phyloP scores from a whole-genome alignment of 2,329 filamentous ascomycete genomes.

The Diplodia intermedia region DNA sequence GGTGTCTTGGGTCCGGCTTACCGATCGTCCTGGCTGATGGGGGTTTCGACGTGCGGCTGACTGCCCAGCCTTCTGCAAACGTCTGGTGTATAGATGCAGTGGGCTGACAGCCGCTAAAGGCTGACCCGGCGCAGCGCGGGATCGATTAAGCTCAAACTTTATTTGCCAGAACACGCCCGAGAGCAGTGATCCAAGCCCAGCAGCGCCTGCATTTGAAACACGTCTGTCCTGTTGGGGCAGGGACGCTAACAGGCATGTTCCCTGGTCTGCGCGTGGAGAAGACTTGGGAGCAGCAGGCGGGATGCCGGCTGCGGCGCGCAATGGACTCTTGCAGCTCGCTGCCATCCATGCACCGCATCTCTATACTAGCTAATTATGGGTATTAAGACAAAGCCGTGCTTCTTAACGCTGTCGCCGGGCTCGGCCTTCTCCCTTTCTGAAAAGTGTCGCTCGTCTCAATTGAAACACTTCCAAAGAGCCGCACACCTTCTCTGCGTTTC shows the following conservation, averaged over 20 bases:
- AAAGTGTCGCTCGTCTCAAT: background rate
- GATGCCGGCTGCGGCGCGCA: slow-evolving; percentile 11
- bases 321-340: slow-evolving; percentile 6
- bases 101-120: slow-evolving; percentile 20
- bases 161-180: slow-evolving; percentile 2
- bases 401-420: background rate
- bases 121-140: slow-evolving; percentile 3
- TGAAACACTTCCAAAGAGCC: slow-evolving; percentile 13
- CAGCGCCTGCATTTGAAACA: background rate
- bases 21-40: slow-evolving; percentile 13
- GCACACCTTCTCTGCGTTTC: slow-evolving; percentile 2
- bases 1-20: background rate
- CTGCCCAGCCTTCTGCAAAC: background rate
- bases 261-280: slow-evolving; percentile 19
- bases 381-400: background rate
- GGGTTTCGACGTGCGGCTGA: slow-evolving; percentile 19
- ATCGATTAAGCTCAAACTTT: slow-evolving; percentile 25
- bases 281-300: slow-evolving; percentile 12
- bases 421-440: slow-evolving; percentile 6
- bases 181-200: background rate
- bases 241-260: background rate
- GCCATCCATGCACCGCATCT: background rate
- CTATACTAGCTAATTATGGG: slow-evolving; percentile 8
- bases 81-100: background rate
- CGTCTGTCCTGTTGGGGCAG: background rate